Evolutionary conservation across 192 early-diverging fungal genomes (phyloP).

Genomic region (Phlyctochytrium planicorne): DNA sequence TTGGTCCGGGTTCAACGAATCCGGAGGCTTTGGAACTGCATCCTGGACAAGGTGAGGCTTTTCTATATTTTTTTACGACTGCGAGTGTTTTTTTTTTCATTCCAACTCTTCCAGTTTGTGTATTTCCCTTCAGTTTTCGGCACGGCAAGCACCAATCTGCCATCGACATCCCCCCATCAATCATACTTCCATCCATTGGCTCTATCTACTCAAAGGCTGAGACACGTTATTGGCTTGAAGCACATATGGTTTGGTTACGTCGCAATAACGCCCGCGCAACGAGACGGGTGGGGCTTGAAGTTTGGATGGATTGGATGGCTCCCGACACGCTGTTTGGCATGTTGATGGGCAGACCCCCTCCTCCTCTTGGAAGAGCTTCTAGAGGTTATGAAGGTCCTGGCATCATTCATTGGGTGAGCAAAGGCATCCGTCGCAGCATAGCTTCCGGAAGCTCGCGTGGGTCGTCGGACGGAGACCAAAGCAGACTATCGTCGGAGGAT

Average conservation of each 20-base stretch:
- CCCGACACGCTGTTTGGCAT: constrained; percentile 21
- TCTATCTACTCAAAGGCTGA: constrained; percentile 19
- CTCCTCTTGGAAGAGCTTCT: too few species aligned
- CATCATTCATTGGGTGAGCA: neutral
- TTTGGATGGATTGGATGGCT: constrained; percentile 23
- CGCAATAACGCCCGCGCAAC: constrained; percentile 15
- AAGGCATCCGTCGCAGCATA: too few species aligned
- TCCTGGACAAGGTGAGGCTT: too few species aligned
- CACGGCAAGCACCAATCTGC: constrained; percentile 20
- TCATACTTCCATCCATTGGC: constrained; percentile 14
- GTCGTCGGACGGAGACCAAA: neutral
- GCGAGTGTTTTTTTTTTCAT: too few species aligned
- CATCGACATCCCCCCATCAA: constrained; percentile 16
- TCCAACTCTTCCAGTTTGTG: too few species aligned
- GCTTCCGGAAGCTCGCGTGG: too few species aligned
- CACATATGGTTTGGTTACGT: constrained; percentile 23
- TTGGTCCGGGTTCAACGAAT: too few species aligned
- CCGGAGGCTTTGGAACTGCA: too few species aligned
- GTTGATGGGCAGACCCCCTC: constrained; percentile 11
- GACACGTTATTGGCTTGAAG: constrained; percentile 24
- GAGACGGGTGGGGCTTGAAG: constrained; percentile 23
- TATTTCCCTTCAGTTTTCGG: constrained; percentile 25
- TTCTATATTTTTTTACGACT: too few species aligned
- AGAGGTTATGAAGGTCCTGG: too few species aligned
- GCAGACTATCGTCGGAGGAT: neutral